A percentile compares a stretch with the other conserved stretches of the same genome.
These are phyloP conservation scores for Casuarina cunninghamiana DNA, from an alignment of 306 rosid species.

Conservation along the genomic window DNA sequence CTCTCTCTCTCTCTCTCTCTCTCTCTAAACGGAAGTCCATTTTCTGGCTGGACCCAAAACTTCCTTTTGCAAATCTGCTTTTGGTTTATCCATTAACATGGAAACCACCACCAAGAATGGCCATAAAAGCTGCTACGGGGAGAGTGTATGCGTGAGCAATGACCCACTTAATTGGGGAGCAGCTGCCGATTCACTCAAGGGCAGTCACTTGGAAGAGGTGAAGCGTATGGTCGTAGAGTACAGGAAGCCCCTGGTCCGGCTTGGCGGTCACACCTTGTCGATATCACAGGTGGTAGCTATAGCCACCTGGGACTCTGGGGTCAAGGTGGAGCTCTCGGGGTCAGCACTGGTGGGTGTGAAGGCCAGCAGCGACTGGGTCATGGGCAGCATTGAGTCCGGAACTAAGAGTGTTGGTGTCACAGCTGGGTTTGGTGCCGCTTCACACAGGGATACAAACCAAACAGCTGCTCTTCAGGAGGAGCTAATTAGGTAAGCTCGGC, in stretches of 20 bases:
- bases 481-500: conserved; percentile 56
- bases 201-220: no score
- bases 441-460: conserved; percentile 27
- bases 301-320: conserved; percentile 44
- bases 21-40: not conserved
- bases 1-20: not conserved
- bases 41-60: not conserved
- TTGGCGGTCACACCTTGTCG: conserved; percentile 71
- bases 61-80: not conserved
- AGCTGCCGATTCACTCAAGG: no score
- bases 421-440: conserved; percentile 92
- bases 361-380: conserved; percentile 96
- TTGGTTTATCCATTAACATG: conserved; percentile 17
- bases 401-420: conserved; percentile 86
- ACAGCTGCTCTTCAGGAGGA: conserved; percentile 90
- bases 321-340: conserved; percentile 65
- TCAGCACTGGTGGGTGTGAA: conserved; percentile 62
- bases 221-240: conserved; percentile 36
- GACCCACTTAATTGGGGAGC: conserved; percentile 45
- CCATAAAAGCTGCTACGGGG: not conserved
- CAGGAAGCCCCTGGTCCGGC: conserved; percentile 52
- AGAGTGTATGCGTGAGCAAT: conserved; percentile 30
- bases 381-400: conserved; percentile 72
- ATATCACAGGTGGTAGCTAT: conserved; percentile 79
- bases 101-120: conserved; percentile 17